A percentile compares a stretch with the other conserved stretches of the same genome.
phyloP scores from a whole-genome alignment of 805 yeast species.

The Schizosaccharomyces octosporus region DNA sequence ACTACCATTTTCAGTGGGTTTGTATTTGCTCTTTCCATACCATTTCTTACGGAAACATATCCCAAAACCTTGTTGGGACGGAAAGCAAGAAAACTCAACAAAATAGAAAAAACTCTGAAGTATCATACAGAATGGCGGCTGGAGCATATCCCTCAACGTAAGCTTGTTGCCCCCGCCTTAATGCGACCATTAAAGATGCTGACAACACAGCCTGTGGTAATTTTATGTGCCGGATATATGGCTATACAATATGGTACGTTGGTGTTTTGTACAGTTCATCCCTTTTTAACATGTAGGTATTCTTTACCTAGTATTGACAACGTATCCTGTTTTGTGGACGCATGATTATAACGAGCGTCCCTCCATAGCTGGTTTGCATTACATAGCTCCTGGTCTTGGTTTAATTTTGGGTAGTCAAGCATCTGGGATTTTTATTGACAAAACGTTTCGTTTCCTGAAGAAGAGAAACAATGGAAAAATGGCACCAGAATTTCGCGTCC shows the following conservation, averaged over 20 bases:
- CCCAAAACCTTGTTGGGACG: constrained; percentile 26
- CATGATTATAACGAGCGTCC: not conserved
- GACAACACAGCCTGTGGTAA: constrained; percentile 3
- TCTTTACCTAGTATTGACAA: constrained; percentile 15
- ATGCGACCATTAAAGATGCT: constrained; percentile 1
- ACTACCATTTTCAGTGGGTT: constrained; percentile 17
- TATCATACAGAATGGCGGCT: not conserved
- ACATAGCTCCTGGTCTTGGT: constrained; percentile 32
- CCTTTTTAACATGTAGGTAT: not conserved
- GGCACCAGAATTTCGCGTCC: constrained; percentile 39
- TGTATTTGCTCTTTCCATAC: constrained; percentile 20
- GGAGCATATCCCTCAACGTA: not conserved
- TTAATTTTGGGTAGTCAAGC: constrained; percentile 24
- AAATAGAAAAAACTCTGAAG: constrained; percentile 28
- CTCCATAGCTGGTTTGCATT: constrained; percentile 29
- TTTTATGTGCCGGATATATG: not conserved
- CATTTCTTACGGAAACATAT: constrained; percentile 31
- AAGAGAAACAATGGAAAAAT: constrained; percentile 25
- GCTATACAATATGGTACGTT: constrained; percentile 2
- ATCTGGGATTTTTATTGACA: constrained; percentile 17
- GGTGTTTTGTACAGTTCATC: not conserved
- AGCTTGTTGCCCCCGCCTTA: not conserved
- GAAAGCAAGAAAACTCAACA: constrained; percentile 25
- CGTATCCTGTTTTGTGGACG: constrained; percentile 21
- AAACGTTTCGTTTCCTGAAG: constrained; percentile 10